Evolutionary conservation across 257 asterid genomes (phyloP), one percentile per base, ranked within the genome.

Genomic region (Scutellaria minor): DNA sequence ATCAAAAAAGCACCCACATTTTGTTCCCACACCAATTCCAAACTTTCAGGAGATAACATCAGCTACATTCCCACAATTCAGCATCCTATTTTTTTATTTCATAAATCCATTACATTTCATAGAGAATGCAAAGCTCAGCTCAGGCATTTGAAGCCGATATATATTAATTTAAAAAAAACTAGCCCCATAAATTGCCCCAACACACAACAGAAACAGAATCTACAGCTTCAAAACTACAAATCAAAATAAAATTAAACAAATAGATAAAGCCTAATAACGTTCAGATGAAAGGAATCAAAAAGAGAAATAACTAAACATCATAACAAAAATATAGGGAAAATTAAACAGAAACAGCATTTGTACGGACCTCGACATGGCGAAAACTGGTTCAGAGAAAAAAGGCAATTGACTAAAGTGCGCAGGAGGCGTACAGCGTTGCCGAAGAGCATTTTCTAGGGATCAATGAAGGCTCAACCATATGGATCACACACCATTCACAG

Each of bases 291-390:
- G 7, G 54, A 40, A 37, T 45, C 64, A 8, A 4, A 75, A 50
- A 40, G 9, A n/a, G 58, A 40, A 40, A 67, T 18, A 65, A 6
- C 37, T 4, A 31, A 31, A 31, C 37, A 31, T 1, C 37, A 31
- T 11, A 66, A 66, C 31, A 45, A 48, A 13, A 22, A 6, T 31
- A 13, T 10, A 27, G 18, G 5, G 31, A 12, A 6, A 2, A 5
- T 8, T 22, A 37, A n/a, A 44, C 24, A 56, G 44, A 73, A 18
- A 68, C 54, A 12, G n/a, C 14, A 37, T 27, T 22, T n/a, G 35
- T 7, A 70, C 80, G 66, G 65, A 85, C 89, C 86, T 85, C 69
- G 74, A 80, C 89, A 85, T 82, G 83, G 75, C 71, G 79, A 75
- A 75, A 75, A 56, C 46, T 44, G 77, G 70, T 14, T 5, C 50